phyloP scores from a whole-genome alignment of 2,329 filamentous ascomycete genomes.

The Delphinella strobiligena region DNA sequence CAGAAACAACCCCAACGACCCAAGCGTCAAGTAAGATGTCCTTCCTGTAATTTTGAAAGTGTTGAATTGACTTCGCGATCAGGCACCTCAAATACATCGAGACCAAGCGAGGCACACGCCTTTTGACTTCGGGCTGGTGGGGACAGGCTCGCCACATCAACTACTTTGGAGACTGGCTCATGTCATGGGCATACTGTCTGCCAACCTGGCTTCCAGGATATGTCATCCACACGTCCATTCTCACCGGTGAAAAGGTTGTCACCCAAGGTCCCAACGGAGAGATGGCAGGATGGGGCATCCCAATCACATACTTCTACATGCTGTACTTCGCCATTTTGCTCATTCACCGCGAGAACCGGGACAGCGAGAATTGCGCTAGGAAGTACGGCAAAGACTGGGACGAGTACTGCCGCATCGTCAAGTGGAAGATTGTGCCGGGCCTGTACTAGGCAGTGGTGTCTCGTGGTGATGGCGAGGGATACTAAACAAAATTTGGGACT shows the following conservation, averaged over 20 bases:
- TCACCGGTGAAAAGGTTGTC: constrained; percentile 50
- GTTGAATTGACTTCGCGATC: neutral
- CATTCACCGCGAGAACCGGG: constrained; percentile 72
- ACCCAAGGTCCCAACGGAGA: constrained; percentile 27
- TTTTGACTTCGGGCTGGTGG: constrained; percentile 88
- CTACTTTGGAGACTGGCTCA: constrained; percentile 90
- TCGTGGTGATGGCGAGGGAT: neutral
- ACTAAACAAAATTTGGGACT: too few species aligned
- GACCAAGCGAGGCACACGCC: constrained; percentile 68
- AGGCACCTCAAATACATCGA: constrained; percentile 73
- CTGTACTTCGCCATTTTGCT: constrained; percentile 82
- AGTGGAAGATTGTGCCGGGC: constrained; percentile 71
- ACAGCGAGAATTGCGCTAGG: constrained; percentile 78
- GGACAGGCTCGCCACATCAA: constrained; percentile 86
- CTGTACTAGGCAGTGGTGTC: constrained; percentile 48
- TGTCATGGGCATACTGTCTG: constrained; percentile 81
- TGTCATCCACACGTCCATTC: constrained; percentile 49
- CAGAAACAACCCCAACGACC: constrained; percentile 74
- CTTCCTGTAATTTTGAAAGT: neutral
- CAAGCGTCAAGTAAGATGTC: constrained; percentile 41
- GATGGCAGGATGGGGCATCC: constrained; percentile 69
- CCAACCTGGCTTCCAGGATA: constrained; percentile 81
- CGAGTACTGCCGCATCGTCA: constrained; percentile 71
- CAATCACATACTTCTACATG: constrained; percentile 90
- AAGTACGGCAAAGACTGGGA: constrained; percentile 95